Conservation (phyloP, 1,284 basidiomycete genomes). For the Sanghuangporus sanghuang region DNA sequence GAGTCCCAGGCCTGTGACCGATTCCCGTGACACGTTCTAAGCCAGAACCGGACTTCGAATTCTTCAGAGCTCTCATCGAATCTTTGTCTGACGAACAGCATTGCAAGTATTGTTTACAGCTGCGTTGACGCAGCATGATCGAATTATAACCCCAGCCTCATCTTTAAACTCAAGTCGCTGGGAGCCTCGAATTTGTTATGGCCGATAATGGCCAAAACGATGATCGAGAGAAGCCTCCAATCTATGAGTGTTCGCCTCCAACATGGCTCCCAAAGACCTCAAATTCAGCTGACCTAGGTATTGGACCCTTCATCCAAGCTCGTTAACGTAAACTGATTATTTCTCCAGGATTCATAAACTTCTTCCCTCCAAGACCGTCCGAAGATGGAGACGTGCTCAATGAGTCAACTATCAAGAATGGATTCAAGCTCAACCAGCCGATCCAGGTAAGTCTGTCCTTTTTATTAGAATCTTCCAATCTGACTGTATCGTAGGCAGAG, state of each 20-base stretch:
- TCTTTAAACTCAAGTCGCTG: not conserved
- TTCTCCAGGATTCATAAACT: slow-evolving; percentile 72
- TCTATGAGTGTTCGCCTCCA: slow-evolving; percentile 67
- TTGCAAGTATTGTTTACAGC: not conserved
- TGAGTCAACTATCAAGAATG: slow-evolving; percentile 73
- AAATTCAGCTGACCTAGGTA: slow-evolving; percentile 62
- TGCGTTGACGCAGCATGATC: not conserved
- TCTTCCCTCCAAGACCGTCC: slow-evolving; percentile 76
- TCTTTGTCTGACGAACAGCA: not conserved
- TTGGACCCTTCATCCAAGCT: slow-evolving; percentile 7
- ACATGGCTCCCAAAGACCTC: slow-evolving; percentile 67
- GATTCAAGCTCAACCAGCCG: slow-evolving; percentile 56
- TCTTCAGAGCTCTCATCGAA: not conserved
- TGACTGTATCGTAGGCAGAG: slow-evolving; percentile 46
- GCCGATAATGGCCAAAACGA: slow-evolving; percentile 6
- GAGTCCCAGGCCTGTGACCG: not conserved
- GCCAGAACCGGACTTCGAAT: not conserved
- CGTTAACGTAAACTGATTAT: slow-evolving; percentile 9
- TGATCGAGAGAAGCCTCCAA: slow-evolving; percentile 33
- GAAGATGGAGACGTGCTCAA: slow-evolving; percentile 86
- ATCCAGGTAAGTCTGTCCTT: slow-evolving; percentile 49
- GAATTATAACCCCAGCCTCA: not conserved
- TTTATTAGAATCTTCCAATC: not conserved
- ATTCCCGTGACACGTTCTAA: not conserved
- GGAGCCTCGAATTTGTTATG: slow-evolving; percentile 5